phyloP scores from a whole-genome alignment of 2,329 filamentous ascomycete genomes.

The Colletotrichum gloeosporioides region DNA sequence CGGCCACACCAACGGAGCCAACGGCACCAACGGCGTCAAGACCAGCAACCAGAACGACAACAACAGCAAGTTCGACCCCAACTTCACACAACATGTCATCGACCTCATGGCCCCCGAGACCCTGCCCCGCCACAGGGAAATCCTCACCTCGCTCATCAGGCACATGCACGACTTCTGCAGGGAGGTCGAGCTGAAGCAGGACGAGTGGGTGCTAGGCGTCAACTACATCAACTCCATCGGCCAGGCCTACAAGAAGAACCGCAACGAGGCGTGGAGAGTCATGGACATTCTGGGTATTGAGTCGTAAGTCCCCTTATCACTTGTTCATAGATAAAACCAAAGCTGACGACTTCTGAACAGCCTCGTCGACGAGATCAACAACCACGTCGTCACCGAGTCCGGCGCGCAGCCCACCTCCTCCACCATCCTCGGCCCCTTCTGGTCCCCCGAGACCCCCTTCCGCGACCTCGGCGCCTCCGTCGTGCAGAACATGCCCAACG shows the following conservation, averaged over 20 bases:
- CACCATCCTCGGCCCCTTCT: slow-evolving; percentile 22
- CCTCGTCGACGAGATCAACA: slow-evolving; percentile 23
- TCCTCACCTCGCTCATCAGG: slow-evolving; percentile 19
- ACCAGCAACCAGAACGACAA: neutral
- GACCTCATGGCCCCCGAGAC: slow-evolving; percentile 23
- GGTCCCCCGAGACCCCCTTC: slow-evolving; percentile 24
- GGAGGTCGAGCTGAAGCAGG: slow-evolving; percentile 20
- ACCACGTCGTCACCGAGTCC: slow-evolving; percentile 14
- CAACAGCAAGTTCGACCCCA: slow-evolving; percentile 20
- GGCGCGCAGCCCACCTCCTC: slow-evolving; percentile 19
- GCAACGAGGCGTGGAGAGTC: slow-evolving; percentile 22
- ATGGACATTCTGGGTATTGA: slow-evolving; percentile 21
- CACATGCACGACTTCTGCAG: slow-evolving; percentile 21
- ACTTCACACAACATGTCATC: slow-evolving; percentile 24
- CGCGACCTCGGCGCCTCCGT: slow-evolving; percentile 21
- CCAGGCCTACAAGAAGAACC: slow-evolving; percentile 24
- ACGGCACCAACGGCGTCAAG: slow-evolving; percentile 6
- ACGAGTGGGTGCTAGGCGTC: slow-evolving; percentile 20
- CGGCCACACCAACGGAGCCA: slow-evolving; percentile 2
- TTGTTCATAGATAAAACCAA: neutral
- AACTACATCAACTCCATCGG: slow-evolving; percentile 24
- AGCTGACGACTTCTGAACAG: neutral
- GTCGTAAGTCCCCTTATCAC: neutral
- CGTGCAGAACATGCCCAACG: slow-evolving; percentile 21
- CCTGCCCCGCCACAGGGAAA: slow-evolving; percentile 12